Evolutionary conservation across 2,329 filamentous ascomycete species (phyloP), one percentile per base, ranked within the genome.

Genomic region (Phoma herbarum): DNA sequence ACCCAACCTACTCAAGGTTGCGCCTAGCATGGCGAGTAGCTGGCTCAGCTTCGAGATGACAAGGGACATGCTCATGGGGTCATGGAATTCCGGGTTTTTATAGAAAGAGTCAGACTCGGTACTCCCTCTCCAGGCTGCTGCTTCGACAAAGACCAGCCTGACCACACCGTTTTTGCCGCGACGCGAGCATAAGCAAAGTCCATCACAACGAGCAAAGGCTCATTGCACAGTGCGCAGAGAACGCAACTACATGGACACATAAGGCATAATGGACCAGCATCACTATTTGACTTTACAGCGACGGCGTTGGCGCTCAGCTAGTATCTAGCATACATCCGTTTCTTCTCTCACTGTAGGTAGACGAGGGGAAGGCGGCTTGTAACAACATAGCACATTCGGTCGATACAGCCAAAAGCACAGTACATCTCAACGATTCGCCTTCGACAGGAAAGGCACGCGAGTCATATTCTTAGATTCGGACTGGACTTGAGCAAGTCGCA

Each of bases 21-120:
- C 95, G 8, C 95, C 95, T 3, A 98, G 93, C 76, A 99, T 99
- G 94, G 95, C 95, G 16, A 96, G 93, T 69, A 97, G 92, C 78
- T 99, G 95, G 94, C 86, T 98, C 61, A 97, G 93, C 78, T 99
- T 96, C 75, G 95, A 99, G 80, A 82, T 98, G 75, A 94, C 92
- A 9, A 86, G 95, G 65, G 95, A 99, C 78, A 90, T 96, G 73
- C 80, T 98, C 39, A 82, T 96, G 57, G 81, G 74, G 46, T 72
- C 68, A 41, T 67, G 66, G 58, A 68, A 70, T 39, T 66, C 65
- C 10, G 63, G 61, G 9, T 75, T 75, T 59, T 65, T 77, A 66
- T 77, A 67, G 56, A 65, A 47, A 48, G 31, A 45, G 33, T 46
- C 18, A 31, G 5, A 4, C 4, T 16, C 12, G n/a, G 11, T 14